Evolutionary conservation across 139 green algal species (phyloP).

Genomic region (Pycnococcus provasolii): DNA sequence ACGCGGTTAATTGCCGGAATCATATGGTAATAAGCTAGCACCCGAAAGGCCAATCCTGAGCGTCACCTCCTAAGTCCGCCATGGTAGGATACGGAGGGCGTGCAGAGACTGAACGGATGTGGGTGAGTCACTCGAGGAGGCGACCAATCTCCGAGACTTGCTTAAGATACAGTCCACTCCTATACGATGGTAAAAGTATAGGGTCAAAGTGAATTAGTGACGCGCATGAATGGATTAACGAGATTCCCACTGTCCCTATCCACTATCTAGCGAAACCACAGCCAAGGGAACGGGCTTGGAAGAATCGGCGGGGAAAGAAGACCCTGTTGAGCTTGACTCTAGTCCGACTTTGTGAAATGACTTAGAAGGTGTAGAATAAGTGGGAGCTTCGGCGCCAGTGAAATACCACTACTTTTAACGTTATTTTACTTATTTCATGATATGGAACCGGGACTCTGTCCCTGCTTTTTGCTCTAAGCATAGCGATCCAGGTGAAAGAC

Average conservation of each 20-base stretch:
- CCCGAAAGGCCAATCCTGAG: too few relatives aligned
- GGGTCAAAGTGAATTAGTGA: too few relatives aligned
- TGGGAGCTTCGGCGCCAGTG: slow-evolving; percentile 63
- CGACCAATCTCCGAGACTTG: too few relatives aligned
- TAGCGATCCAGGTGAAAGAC: slow-evolving; percentile 70
- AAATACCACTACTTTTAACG: slow-evolving; percentile 77
- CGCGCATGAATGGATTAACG: slow-evolving; percentile 71
- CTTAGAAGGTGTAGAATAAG: slow-evolving; percentile 75
- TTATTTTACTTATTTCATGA: slow-evolving; percentile 85
- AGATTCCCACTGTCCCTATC: slow-evolving; percentile 77
- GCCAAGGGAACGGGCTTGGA: slow-evolving; percentile 53
- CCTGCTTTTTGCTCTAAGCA: slow-evolving; percentile 66
- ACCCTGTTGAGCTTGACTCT: slow-evolving; percentile 81
- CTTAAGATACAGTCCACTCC: too few relatives aligned
- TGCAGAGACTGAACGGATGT: too few relatives aligned
- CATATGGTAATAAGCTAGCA: too few relatives aligned
- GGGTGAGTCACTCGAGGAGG: too few relatives aligned
- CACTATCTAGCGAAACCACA: slow-evolving; percentile 69
- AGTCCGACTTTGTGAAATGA: slow-evolving; percentile 72
- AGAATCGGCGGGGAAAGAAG: slow-evolving; percentile 76
- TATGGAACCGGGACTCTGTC: slow-evolving; percentile 58
- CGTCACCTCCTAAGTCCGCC: too few relatives aligned
- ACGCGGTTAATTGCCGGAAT: too few relatives aligned
- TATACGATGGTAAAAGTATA: too few relatives aligned
- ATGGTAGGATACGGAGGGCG: too few relatives aligned